phyloP scores from a whole-genome alignment of 2,329 filamentous ascomycete genomes.

The Colletotrichum siamense region DNA sequence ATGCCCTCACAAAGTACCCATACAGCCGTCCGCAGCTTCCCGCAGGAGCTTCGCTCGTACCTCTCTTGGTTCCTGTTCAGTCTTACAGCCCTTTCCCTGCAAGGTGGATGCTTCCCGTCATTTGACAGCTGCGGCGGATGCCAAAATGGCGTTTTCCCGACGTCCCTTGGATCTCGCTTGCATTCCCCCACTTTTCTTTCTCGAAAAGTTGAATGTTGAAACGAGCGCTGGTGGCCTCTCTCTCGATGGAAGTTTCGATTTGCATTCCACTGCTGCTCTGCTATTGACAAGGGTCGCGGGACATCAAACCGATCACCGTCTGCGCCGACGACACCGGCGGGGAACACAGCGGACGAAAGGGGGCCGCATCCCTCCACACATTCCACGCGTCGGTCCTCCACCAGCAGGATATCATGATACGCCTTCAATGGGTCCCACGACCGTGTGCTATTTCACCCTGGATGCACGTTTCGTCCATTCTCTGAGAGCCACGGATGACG shows the following conservation, averaged over 20 bases:
- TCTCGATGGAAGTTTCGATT: conserved; percentile 9
- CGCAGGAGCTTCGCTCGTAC: not conserved
- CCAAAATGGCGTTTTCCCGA: conserved; percentile 20
- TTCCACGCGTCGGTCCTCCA: not conserved
- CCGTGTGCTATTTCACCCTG: not conserved
- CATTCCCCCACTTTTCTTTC: conserved; percentile 12
- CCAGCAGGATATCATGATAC: not conserved
- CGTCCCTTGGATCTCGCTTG: conserved; percentile 1
- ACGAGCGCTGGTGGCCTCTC: conserved; percentile 10
- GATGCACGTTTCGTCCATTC: not conserved
- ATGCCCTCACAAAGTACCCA: not conserved
- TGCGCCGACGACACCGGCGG: not conserved
- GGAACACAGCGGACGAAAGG: not conserved
- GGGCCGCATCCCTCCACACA: not conserved
- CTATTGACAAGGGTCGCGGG: not conserved
- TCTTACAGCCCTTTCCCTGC: not conserved
- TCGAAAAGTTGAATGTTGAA: conserved; percentile 12
- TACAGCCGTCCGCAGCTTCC: not conserved
- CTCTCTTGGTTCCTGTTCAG: not conserved
- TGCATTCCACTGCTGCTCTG: not conserved
- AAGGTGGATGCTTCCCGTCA: conserved; percentile 18
- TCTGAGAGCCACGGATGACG: not conserved
- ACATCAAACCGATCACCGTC: conserved; percentile 10
- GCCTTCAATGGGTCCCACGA: not conserved
- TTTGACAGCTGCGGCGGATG: conserved; percentile 21